Evolutionary conservation across 345 rosid genomes (phyloP), one percentile per base, ranked within the genome.

Genomic region (Bruguiera gymnorhiza): DNA sequence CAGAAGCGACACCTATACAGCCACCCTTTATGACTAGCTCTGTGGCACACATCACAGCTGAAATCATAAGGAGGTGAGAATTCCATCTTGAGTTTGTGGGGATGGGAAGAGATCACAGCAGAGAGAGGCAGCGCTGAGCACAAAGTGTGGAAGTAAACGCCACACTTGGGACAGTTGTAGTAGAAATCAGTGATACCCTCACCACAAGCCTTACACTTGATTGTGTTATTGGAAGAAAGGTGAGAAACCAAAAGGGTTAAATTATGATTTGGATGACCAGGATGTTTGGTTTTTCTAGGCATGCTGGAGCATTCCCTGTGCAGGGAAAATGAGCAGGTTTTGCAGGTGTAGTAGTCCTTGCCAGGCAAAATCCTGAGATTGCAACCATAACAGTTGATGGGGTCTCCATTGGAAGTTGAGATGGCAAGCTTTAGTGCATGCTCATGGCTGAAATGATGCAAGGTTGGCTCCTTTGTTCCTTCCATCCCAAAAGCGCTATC

Each of bases 1-100:
- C 88, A 88, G 60, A 65, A 72, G 9, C 64, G 72, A 63, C 92
- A 88, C 32, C 86, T 70, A 63, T 86, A 86, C 1, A 85, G 76
- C 92, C 89, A 85, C 2, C 81, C 85, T 16, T 70, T 70, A 30
- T 54, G 70, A 62, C 79, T 60, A 9, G 80, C 72, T 31, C 70
- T 72, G 20, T 53, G 39, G 73, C 92, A 88, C 29, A 80, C 31
- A 68, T 83, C 86, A 63, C 88, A 88, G 62, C 60, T 63, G 60
- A 84, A 82, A 29, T 79, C 81, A 39, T 76, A 75, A 0, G 88
- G 85, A 57, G 77, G 83, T 23, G 85, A 81, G 62, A 76, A 81
- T 59, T 82, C 82, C 54, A 85, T 80, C 19, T 81, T 78, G 37
- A 88, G 86, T 0, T 79, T 27, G 70, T 84, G 92, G 29, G 78